Base-by-base conservation (phyloP, 768 basidiomycete genomes). In the Panus rudis region DNA sequence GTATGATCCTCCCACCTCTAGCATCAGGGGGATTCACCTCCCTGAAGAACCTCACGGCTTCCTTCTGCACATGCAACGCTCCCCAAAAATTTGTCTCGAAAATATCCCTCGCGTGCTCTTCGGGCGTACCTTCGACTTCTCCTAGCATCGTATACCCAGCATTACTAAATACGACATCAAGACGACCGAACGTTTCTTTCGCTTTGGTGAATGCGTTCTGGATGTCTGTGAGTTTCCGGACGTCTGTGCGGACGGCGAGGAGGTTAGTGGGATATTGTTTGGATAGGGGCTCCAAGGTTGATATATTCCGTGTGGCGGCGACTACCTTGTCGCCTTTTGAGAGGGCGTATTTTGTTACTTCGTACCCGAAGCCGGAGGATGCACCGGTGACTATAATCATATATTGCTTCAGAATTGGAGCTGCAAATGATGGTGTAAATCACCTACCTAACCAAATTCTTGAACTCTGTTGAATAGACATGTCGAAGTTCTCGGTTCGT, bases 111-210 rank as follows among this genome's bases (percentile, higher is more conserved):
- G 64, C 68, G 1, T 50, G 56, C 3, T 58, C 59, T 7, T 66
- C 63, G 4, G 52, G 52, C 44, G 62, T 58, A 14, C 56, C 62
- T 52, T 74, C 72, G 20, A 63, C 55, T 48, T 71, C 69, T 14
- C 54, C 55, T 14, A 64, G 39, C 22, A 63, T 42, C 6, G 47
- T 55, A 31, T 48, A 49, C 30, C 47, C 58, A 47, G 72, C 72
- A 45, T 73, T 75, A 49, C 66, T 72, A 47, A 68, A 63, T 4
- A 73, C 71, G 38, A 73, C 54, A 43, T 75, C 74, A 13, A 74
- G 48, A 23, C 68, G 58, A 3, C 69, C 71, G 52, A 72, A 74
- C 12, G 49, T 50, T 22, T 58, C 52, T 30, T 63, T 46, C 0
- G 64, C 62, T 34, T 49, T 46, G 12, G 48, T 51, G 45, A 74